phyloP scores from a whole-genome alignment of 345 rosid species.

The Sapria himalayana region DNA sequence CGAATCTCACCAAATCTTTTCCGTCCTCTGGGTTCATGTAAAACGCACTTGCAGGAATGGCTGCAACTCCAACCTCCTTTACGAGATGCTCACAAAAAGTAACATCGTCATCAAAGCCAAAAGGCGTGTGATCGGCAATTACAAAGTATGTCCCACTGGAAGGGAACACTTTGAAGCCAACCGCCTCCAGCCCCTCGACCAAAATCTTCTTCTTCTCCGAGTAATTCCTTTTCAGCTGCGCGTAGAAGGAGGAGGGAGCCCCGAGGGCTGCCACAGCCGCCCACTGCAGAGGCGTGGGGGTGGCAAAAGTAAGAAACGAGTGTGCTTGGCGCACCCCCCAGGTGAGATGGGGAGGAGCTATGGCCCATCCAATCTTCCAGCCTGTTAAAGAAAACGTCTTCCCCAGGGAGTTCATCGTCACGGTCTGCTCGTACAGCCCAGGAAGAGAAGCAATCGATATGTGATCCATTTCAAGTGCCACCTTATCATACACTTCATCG shows the following conservation, averaged over 20 bases:
- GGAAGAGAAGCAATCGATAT: constrained; percentile 84
- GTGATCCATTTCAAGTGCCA: constrained; percentile 85
- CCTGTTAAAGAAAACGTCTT: constrained; percentile 91
- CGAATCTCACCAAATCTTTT: constrained; percentile 78
- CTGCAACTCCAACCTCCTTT: constrained; percentile 87
- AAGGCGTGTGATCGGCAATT: constrained; percentile 77
- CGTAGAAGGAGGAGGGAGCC: constrained; percentile 64
- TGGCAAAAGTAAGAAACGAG: constrained; percentile 72
- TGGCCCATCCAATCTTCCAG: constrained; percentile 99
- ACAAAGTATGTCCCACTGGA: constrained; percentile 92
- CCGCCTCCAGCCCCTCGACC: constrained; percentile 66
- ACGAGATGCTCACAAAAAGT: constrained; percentile 79
- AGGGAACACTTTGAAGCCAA: constrained; percentile 71
- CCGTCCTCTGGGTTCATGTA: constrained; percentile 88
- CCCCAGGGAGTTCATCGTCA: constrained; percentile 79
- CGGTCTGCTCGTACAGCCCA: constrained; percentile 75
- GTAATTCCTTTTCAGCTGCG: constrained; percentile 61
- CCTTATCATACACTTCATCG: constrained; percentile 87
- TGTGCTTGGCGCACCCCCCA: constrained; percentile 93
- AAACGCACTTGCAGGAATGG: constrained; percentile 80
- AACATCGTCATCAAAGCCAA: constrained; percentile 52
- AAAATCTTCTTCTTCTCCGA: constrained; percentile 56
- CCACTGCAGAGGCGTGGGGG: constrained; percentile 66
- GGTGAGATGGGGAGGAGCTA: constrained; percentile 68
- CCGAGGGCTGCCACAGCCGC: constrained; percentile 54